Evolutionary conservation across 225 moss, liverwort and hornwort genomes (phyloP).

Genomic region (Bryum argenteum): DNA sequence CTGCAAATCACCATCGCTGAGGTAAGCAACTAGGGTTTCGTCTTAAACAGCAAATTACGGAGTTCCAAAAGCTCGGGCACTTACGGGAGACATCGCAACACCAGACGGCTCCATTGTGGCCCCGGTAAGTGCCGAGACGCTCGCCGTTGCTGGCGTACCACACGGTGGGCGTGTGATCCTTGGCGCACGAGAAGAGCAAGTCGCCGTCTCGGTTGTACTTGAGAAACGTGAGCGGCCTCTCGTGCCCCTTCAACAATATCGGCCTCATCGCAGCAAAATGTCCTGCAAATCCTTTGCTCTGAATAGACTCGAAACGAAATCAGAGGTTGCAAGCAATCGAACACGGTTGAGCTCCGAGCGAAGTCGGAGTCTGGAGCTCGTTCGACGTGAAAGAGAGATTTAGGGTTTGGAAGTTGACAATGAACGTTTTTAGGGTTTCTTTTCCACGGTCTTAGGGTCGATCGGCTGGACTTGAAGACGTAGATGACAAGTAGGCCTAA

Average conservation of each 20-base stretch:
- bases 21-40: neutral
- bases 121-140: slow-evolving; percentile 78
- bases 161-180: slow-evolving; percentile 90
- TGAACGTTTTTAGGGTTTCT: neutral
- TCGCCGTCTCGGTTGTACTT: slow-evolving; percentile 92
- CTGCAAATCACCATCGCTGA: slow-evolving; percentile 46
- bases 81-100: slow-evolving; percentile 85
- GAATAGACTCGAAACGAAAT: neutral
- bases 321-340: no score
- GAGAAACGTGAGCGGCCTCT: slow-evolving; percentile 88
- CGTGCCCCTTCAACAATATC: slow-evolving; percentile 89
- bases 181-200: slow-evolving; percentile 86
- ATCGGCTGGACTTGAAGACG: no score
- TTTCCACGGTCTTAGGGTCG: no score
- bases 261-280: slow-evolving; percentile 63
- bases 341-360: neutral
- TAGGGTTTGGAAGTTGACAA: slow-evolving; percentile 23
- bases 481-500: no score
- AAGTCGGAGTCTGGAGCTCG: neutral
- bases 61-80: slow-evolving; percentile 9
- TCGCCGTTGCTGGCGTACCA: slow-evolving; percentile 94
- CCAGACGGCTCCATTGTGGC: slow-evolving; percentile 95
- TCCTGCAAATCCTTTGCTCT: neutral
- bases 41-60: no score
- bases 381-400: neutral